Conservation (phyloP, 768 basidiomycete species). For the Termitomyces titanicus region DNA sequence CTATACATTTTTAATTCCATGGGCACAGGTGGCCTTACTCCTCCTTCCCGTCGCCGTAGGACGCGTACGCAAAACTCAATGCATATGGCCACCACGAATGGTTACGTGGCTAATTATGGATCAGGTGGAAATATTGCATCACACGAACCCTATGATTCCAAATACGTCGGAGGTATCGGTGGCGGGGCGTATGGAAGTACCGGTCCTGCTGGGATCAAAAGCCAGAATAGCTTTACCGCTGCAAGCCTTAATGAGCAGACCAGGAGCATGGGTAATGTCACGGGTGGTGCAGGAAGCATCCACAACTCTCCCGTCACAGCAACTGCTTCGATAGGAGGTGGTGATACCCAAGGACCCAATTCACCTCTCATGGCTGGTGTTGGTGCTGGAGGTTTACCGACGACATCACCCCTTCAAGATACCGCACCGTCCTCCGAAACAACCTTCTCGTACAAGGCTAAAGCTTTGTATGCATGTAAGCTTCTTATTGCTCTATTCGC, state of each 20-base stretch:
- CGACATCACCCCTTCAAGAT: constrained; percentile 20
- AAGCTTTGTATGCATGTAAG: constrained; percentile 88
- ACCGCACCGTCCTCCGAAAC: constrained; percentile 31
- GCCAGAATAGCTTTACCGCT: constrained; percentile 53
- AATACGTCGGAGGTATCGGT: constrained; percentile 40
- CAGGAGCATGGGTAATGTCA: constrained; percentile 32
- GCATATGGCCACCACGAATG: constrained; percentile 60
- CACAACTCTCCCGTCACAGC: constrained; percentile 45
- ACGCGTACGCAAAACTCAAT: constrained; percentile 59
- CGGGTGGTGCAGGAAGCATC: constrained; percentile 48
- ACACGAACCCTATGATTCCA: constrained; percentile 65
- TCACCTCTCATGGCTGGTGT: constrained; percentile 72
- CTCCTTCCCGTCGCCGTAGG: constrained; percentile 76
- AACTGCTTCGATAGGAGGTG: constrained; percentile 39
- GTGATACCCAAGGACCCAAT: constrained; percentile 44
- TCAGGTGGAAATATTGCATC: constrained; percentile 71
- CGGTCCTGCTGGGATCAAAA: constrained; percentile 44
- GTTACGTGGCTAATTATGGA: constrained; percentile 59
- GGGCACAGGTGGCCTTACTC: constrained; percentile 80
- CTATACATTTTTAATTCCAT: constrained; percentile 86
- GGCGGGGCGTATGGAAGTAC: constrained; percentile 47
- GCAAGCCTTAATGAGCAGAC: constrained; percentile 37
- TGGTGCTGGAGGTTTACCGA: constrained; percentile 46
- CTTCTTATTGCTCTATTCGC: constrained; percentile 12
- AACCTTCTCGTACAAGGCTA: constrained; percentile 68